These are phyloP conservation scores for Trichoderma brevicompactum DNA, from an alignment of 2,329 filamentous ascomycete species.

Conservation along the genomic window DNA sequence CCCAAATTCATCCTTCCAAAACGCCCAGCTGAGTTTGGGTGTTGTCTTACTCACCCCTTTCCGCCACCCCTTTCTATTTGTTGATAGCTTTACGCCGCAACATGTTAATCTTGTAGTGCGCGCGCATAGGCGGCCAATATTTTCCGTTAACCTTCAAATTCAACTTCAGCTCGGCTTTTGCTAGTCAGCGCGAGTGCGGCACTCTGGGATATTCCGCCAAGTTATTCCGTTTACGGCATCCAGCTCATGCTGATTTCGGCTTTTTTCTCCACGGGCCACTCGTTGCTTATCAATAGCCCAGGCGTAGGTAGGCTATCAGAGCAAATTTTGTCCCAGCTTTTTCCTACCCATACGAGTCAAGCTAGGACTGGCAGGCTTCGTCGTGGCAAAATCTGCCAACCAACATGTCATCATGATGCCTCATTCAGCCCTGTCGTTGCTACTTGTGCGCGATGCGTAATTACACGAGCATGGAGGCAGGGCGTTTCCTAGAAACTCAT, in stretches of 20 bases:
- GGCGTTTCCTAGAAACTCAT: slow-evolving; percentile 1
- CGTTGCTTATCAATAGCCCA: slow-evolving; percentile 7
- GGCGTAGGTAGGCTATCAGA: slow-evolving; percentile 8
- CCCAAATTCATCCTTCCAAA: slow-evolving; percentile 13
- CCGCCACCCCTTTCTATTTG: slow-evolving; percentile 8
- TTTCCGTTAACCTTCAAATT: slow-evolving; percentile 12
- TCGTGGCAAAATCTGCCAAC: slow-evolving; percentile 8
- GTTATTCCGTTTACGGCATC: slow-evolving; percentile 15
- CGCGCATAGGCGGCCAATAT: slow-evolving; percentile 20
- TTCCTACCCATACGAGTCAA: slow-evolving; percentile 15
- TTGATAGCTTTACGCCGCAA: slow-evolving; percentile 13
- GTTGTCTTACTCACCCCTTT: not conserved
- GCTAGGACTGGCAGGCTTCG: not conserved
- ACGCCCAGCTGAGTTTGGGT: slow-evolving; percentile 15
- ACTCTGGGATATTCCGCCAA: slow-evolving; percentile 17
- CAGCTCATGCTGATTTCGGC: slow-evolving; percentile 14
- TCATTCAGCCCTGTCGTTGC: not conserved
- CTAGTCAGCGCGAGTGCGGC: slow-evolving; percentile 1
- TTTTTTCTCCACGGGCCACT: slow-evolving; percentile 2
- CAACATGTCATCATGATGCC: slow-evolving; percentile 14
- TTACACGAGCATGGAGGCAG: slow-evolving; percentile 1
- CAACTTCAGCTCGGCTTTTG: slow-evolving; percentile 20
- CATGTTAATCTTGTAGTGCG: slow-evolving; percentile 3
- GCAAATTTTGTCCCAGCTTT: not conserved
- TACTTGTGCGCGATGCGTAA: not conserved